A percentile compares a stretch with the other conserved stretches of the same genome.
phyloP scores from a whole-genome alignment of 73 alveolate genomes.

The Blepharisma stoltei region DNA sequence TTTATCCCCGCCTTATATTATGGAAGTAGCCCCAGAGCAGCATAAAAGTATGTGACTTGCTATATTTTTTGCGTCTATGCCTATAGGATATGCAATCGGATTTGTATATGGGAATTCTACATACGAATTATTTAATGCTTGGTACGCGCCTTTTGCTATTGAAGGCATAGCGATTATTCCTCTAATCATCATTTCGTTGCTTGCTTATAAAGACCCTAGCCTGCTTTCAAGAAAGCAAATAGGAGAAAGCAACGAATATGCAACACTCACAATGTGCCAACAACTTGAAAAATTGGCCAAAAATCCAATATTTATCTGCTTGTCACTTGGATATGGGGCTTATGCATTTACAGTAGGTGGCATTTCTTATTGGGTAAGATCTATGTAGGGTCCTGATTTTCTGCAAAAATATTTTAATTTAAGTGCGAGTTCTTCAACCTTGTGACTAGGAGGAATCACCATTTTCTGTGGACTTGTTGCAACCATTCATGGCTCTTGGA shows the following conservation, averaged over 20 bases:
- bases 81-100: slow-evolving; percentile 25
- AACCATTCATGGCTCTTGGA: not conserved
- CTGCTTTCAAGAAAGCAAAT: not conserved
- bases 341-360: slow-evolving; percentile 21
- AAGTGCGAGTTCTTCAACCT: not conserved
- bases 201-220: slow-evolving; percentile 4
- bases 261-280: not conserved
- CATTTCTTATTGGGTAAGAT: not conserved
- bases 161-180: slow-evolving; percentile 12
- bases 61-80: not conserved
- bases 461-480: slow-evolving; percentile 13
- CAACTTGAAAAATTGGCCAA: not conserved
- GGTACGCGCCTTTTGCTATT: not conserved
- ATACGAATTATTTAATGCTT: not conserved
- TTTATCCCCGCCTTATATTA: not conserved
- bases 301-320: not conserved
- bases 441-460: slow-evolving; percentile 8
- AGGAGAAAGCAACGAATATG: not conserved
- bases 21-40: not conserved
- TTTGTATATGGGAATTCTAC: not conserved
- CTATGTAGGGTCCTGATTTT: slow-evolving; percentile 16
- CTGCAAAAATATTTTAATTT: not conserved
- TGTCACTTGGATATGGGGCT: slow-evolving; percentile 16
- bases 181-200: not conserved
- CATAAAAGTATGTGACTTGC: not conserved